Base-by-base conservation (phyloP, 2,329 filamentous ascomycete genomes). In the Camptophora hylomeconis region DNA sequence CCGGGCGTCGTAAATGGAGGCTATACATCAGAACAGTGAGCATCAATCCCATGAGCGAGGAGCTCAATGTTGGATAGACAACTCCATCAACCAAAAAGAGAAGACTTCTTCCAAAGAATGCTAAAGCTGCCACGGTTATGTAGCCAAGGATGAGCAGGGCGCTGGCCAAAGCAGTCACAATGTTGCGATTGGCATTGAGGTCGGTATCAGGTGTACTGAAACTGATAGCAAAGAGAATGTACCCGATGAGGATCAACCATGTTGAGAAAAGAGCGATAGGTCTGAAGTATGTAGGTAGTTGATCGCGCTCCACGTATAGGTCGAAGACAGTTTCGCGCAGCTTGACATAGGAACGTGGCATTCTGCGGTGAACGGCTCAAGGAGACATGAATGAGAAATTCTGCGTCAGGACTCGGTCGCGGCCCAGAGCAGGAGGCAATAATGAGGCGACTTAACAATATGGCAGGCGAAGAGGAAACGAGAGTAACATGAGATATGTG, bases 161-260 rank as follows among this genome's bases (percentile, higher is more conserved):
- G 5, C 33, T 20, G 7, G 39, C 41, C 14, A 44, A 25, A 8
- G 28, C 29, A 3, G 33, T 36, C 9, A 42, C 26, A 20, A 32
- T 28, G 9, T 23, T 24, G 9, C 32, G 32, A 6, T 35, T 33
- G 11, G 32, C 15, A 28, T 31, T 38, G 15, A 41, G 30, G 8
- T 44, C 34, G n/a, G n/a, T n/a, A 25, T 35, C 32, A 23, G 30
- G 13, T 9, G 20, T 21, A 10, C 37, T 37, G 29, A 38, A 41
- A 16, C 36, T 35, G 17, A 44, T 31, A 8, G 39, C 31, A 31
- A 44, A 42, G 7, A 44, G 19, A 14, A 40, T 33, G 26, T 45
- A 45, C 7, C 42, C 42, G 18, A 33, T 39, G 7, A 44, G 29
- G 8, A 35, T 32, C 15, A 43, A 33, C 37, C 42, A 45, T 28